Percentiles rank a stretch among this genome's conserved stretches.
phyloP scores from a whole-genome alignment of 169 alveolate species.

The Plasmodium reichenowi region DNA sequence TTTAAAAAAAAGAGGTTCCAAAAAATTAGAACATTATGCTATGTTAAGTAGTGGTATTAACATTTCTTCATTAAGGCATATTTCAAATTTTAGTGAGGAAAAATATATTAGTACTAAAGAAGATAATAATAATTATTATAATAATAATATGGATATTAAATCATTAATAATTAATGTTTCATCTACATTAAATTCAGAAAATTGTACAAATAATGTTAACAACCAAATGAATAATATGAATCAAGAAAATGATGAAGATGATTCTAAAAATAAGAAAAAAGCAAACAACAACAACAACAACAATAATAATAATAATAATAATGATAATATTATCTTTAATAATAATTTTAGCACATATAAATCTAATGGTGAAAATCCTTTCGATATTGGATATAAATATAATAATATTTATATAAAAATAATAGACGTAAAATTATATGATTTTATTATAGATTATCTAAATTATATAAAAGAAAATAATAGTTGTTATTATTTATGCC shows the following conservation, averaged over 20 bases:
- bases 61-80: slow-evolving; percentile 28
- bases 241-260: not conserved
- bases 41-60: slow-evolving; percentile 34
- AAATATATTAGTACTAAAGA: slow-evolving; percentile 34
- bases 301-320: slow-evolving; percentile 9
- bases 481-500: slow-evolving; percentile 51
- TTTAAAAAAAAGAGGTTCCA: slow-evolving; percentile 22
- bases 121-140: slow-evolving; percentile 4
- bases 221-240: not conserved
- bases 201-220: slow-evolving; percentile 37
- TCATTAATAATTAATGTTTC: slow-evolving; percentile 51
- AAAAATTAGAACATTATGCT: slow-evolving; percentile 34
- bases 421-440: slow-evolving; percentile 65
- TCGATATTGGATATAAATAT: slow-evolving; percentile 61
- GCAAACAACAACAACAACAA: not conserved
- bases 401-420: slow-evolving; percentile 70
- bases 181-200: slow-evolving; percentile 59
- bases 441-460: slow-evolving; percentile 31
- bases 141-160: slow-evolving; percentile 37
- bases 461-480: slow-evolving; percentile 67
- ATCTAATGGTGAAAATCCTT: slow-evolving; percentile 28
- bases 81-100: slow-evolving; percentile 31
- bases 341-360: slow-evolving; percentile 15
- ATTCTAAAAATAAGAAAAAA: too few relatives aligned
- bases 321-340: slow-evolving; percentile 8